phyloP scores from a whole-genome alignment of 805 yeast species.

The Zygosaccharomyces kombuchaensis region DNA sequence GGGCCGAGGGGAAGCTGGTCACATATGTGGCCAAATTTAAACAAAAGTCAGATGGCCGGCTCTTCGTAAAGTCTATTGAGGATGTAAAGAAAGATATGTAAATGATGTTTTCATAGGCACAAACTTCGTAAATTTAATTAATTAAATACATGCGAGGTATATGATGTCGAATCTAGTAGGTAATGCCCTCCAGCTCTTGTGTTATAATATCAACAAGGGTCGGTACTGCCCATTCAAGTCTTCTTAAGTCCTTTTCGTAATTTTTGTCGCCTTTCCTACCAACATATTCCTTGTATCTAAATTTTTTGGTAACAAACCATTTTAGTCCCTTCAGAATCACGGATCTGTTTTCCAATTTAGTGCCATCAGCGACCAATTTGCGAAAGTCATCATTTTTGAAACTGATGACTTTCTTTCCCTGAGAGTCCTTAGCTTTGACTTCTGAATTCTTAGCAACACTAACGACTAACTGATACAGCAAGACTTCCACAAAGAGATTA shows the following conservation, averaged over 20 bases:
- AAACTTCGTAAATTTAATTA: conserved; percentile 4
- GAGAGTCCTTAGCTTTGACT: conserved; percentile 31
- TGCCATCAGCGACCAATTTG: conserved; percentile 16
- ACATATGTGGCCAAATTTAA: conserved; percentile 75
- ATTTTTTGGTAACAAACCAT: conserved; percentile 30
- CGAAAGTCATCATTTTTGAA: conserved; percentile 34
- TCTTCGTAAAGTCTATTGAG: conserved; percentile 30
- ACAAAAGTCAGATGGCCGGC: conserved; percentile 36
- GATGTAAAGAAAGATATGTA: conserved; percentile 34
- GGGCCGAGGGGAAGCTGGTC: conserved; percentile 51
- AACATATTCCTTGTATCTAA: conserved; percentile 24
- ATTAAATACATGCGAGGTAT: background rate
- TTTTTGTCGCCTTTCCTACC: conserved; percentile 19
- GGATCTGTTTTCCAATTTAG: conserved; percentile 26
- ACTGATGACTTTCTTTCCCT: conserved; percentile 25
- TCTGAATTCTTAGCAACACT: conserved; percentile 61
- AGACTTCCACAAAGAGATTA: conserved; percentile 65
- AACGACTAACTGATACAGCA: conserved; percentile 65
- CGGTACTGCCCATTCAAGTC: conserved; percentile 32
- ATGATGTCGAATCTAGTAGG: conserved; percentile 7
- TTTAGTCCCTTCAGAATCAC: conserved; percentile 33
- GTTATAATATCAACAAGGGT: conserved; percentile 14
- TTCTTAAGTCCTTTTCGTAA: conserved; percentile 29
- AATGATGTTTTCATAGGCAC: conserved; percentile 5
- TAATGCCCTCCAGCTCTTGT: conserved; percentile 15